Percentiles rank a stretch among this genome's conserved stretches.
These are phyloP conservation scores for Apiosordaria backusii DNA, from an alignment of 495 filamentous ascomycete species.

Conservation along the genomic window DNA sequence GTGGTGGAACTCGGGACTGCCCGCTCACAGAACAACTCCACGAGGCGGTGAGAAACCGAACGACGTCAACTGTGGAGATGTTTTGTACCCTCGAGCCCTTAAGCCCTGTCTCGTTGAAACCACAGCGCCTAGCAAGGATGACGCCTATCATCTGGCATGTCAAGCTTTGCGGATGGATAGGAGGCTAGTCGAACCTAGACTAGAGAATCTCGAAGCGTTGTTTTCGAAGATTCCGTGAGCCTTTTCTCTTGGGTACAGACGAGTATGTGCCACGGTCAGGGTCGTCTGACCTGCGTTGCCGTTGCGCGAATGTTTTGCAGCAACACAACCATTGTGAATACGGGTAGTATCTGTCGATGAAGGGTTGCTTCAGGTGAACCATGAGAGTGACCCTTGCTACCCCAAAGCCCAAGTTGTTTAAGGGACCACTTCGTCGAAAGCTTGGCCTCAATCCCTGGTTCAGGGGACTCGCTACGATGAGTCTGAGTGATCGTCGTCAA, in stretches of 20 bases:
- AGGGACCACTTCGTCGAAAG: not conserved
- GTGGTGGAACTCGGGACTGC: not conserved
- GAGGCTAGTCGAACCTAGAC: not conserved
- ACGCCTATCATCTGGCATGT: not conserved
- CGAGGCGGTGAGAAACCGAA: constrained; percentile 1
- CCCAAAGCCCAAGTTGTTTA: not conserved
- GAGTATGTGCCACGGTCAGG: not conserved
- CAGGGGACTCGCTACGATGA: not conserved
- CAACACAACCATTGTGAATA: not conserved
- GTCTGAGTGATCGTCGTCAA: constrained; percentile 12
- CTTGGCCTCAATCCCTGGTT: not conserved
- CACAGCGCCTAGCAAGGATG: not conserved
- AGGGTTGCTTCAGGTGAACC: not conserved
- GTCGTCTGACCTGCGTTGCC: not conserved
- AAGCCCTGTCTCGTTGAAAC: not conserved
- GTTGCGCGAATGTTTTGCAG: not conserved
- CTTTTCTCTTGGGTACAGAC: not conserved
- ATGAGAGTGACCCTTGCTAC: not conserved
- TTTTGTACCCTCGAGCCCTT: not conserved
- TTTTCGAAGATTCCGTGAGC: not conserved
- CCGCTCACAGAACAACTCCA: not conserved
- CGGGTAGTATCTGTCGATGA: not conserved
- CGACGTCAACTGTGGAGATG: not conserved
- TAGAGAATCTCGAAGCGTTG: not conserved
- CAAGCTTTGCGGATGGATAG: not conserved